A percentile compares a stretch with the other conserved stretches of the same genome.
Evolutionary conservation across 306 rosid genomes (phyloP).

Genomic region (Begonia fuchsioides): DNA sequence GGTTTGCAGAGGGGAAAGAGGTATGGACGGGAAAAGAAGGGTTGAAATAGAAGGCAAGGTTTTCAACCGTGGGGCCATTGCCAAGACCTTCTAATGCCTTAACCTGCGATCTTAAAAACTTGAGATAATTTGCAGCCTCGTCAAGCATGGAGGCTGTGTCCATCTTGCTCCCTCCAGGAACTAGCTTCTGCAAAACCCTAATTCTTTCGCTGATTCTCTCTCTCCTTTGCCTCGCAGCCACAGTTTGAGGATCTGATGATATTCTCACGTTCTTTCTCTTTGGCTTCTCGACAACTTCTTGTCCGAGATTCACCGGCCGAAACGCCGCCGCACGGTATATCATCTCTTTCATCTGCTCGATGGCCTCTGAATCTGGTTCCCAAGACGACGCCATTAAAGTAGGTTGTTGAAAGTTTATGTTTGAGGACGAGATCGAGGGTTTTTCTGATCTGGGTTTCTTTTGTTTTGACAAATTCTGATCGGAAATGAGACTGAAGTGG

Average conservation of each 20-base stretch:
- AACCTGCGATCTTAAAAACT: constrained; percentile 72
- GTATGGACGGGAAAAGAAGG: constrained; percentile 51
- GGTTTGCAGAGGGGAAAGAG: background rate
- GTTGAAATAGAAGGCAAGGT: constrained; percentile 70
- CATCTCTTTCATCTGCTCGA: constrained; percentile 96
- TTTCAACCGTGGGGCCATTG: constrained; percentile 46
- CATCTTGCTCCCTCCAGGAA: constrained; percentile 95
- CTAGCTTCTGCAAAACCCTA: constrained; percentile 74
- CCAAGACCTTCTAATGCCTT: constrained; percentile 66
- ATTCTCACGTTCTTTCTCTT: constrained; percentile 79
- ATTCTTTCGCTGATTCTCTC: constrained; percentile 78
- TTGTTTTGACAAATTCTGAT: too few species aligned
- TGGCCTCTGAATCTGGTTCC: constrained; percentile 79
- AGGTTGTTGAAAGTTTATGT: constrained; percentile 62
- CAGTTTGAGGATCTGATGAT: constrained; percentile 86
- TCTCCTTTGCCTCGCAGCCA: constrained; percentile 90
- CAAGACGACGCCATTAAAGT: constrained; percentile 30
- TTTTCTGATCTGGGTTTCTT: constrained; percentile 57
- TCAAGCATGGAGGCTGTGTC: constrained; percentile 98
- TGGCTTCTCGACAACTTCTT: constrained; percentile 46
- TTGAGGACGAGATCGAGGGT: constrained; percentile 28
- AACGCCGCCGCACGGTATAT: constrained; percentile 84
- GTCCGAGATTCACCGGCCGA: constrained; percentile 69
- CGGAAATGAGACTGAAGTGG: too few species aligned
- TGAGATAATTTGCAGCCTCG: constrained; percentile 91